Conservation (phyloP, 805 yeast genomes). For the Dipodascus geniculatus region DNA sequence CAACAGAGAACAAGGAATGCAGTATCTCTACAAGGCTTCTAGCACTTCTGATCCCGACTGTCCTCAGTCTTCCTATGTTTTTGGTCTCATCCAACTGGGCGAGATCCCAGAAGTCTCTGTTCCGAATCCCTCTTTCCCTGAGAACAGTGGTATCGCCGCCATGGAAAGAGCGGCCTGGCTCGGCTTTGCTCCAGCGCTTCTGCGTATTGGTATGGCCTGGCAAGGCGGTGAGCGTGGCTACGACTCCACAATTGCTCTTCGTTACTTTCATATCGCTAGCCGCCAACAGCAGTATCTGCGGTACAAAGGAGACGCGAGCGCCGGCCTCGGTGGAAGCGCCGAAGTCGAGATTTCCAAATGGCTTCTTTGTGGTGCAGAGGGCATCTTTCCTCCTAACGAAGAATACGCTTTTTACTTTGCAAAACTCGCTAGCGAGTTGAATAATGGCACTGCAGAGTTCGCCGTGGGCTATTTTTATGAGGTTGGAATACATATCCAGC, state of each 20-base stretch:
- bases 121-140: slow-evolving; percentile 7
- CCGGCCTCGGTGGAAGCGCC: slow-evolving; percentile 21
- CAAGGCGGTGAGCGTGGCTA: slow-evolving; percentile 24
- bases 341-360: slow-evolving; percentile 36
- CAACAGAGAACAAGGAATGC: slow-evolving; percentile 18
- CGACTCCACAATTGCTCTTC: slow-evolving; percentile 22
- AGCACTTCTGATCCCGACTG: slow-evolving; percentile 27
- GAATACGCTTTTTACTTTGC: slow-evolving; percentile 62
- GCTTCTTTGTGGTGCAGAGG: slow-evolving; percentile 60
- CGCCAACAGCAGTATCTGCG: slow-evolving; percentile 23
- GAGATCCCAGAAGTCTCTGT: slow-evolving; percentile 17
- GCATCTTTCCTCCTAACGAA: slow-evolving; percentile 41
- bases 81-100: slow-evolving; percentile 27
- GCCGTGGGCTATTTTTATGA: slow-evolving; percentile 60
- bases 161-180: slow-evolving; percentile 27
- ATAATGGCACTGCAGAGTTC: slow-evolving; percentile 51
- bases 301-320: slow-evolving; percentile 9
- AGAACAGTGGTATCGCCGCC: slow-evolving; percentile 6
- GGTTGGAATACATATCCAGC: slow-evolving; percentile 47
- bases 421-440: slow-evolving; percentile 46
- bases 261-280: slow-evolving; percentile 25
- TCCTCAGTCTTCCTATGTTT: slow-evolving; percentile 28
- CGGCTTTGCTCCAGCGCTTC: slow-evolving; percentile 27
- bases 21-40: slow-evolving; percentile 20
- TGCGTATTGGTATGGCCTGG: slow-evolving; percentile 28